A percentile compares a stretch with the other conserved stretches of the same genome.
phyloP scores from a whole-genome alignment of 1,284 basidiomycete species.

The Agroathelia rolfsii region DNA sequence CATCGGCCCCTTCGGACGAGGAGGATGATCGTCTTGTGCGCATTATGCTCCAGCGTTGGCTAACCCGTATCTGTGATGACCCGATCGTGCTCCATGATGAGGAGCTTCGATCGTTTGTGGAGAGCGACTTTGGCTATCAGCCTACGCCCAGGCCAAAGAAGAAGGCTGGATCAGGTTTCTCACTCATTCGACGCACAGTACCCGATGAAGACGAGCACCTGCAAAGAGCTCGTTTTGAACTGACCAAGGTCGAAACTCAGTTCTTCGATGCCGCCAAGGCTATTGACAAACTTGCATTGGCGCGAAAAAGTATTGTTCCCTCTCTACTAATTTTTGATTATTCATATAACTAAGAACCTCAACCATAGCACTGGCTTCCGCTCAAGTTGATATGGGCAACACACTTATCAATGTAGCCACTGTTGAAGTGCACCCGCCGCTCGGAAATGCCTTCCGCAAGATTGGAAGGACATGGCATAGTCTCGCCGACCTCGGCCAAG shows the following conservation, averaged over 20 bases:
- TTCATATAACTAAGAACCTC: conserved; percentile 4
- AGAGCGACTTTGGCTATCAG: conserved; percentile 91
- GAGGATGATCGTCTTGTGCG: conserved; percentile 91
- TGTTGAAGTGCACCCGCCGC: conserved; percentile 73
- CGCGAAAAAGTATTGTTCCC: conserved; percentile 57
- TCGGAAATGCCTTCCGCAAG: conserved; percentile 75
- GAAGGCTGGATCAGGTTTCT: conserved; percentile 59
- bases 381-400: conserved; percentile 81
- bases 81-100: conserved; percentile 80
- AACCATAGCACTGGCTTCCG: conserved; percentile 55
- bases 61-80: conserved; percentile 83
- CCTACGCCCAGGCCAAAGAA: conserved; percentile 66
- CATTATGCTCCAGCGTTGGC: conserved; percentile 89
- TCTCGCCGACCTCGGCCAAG: conserved; percentile 74
- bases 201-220: conserved; percentile 82
- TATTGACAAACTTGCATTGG: conserved; percentile 72
- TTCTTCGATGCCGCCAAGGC: conserved; percentile 85
- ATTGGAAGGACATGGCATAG: conserved; percentile 80
- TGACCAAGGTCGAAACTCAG: conserved; percentile 82
- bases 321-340: conserved; percentile 9
- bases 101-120: conserved; percentile 85
- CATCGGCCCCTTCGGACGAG: conserved; percentile 89
- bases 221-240: conserved; percentile 78
- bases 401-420: conserved; percentile 83
- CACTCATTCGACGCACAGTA: conserved; percentile 58